phyloP scores from a whole-genome alignment of 2,329 filamentous ascomycete species.

The Ilyonectria mors-panacis region DNA sequence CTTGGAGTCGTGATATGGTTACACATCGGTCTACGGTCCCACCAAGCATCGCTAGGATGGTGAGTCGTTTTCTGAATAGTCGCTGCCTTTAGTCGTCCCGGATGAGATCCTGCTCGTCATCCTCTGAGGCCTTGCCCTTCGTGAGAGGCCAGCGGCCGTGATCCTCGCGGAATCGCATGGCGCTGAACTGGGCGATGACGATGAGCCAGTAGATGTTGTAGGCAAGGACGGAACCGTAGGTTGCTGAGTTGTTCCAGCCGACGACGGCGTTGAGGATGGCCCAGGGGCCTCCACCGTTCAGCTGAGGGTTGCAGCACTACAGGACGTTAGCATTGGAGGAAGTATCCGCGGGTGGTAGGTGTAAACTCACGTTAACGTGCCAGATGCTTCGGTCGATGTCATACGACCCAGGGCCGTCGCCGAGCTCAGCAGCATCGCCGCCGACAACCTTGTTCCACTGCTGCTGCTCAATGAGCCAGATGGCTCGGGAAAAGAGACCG shows the following conservation, averaged over 20 bases:
- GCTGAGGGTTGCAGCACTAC: constrained; percentile 82
- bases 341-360: too few relatives aligned
- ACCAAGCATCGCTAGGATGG: too few relatives aligned
- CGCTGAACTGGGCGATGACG: constrained; percentile 78
- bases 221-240: constrained; percentile 86
- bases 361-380: constrained; percentile 81
- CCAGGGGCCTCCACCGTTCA: constrained; percentile 84
- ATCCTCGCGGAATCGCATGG: constrained; percentile 77
- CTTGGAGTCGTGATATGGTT: neutral
- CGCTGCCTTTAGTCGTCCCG: constrained; percentile 2
- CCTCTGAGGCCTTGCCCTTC: constrained; percentile 50
- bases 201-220: constrained; percentile 91
- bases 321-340: constrained; percentile 12
- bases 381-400: constrained; percentile 84
- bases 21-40: neutral
- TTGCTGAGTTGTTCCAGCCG: constrained; percentile 91
- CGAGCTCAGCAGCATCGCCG: constrained; percentile 67
- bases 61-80: neutral
- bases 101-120: constrained; percentile 35
- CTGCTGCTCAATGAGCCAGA: constrained; percentile 83
- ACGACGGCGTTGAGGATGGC: constrained; percentile 89
- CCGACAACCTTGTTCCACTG: constrained; percentile 77
- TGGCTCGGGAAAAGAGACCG: constrained; percentile 82
- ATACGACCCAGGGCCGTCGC: constrained; percentile 80
- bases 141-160: constrained; percentile 65